phyloP scores from a whole-genome alignment of 2,329 filamentous ascomycete species.

The Arthrobotrys pseudoclavata region DNA sequence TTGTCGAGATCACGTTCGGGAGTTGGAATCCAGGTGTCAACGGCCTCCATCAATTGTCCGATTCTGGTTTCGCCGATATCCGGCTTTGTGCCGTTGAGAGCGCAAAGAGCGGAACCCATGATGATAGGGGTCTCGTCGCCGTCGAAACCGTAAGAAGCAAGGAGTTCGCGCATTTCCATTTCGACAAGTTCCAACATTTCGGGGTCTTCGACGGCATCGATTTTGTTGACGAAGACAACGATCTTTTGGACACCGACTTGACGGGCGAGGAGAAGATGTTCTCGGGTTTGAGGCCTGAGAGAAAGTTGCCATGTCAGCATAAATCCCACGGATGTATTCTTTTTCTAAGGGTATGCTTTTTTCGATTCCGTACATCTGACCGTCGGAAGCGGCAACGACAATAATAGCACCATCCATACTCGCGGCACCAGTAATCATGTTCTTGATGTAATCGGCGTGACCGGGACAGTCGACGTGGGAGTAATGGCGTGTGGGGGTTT shows the following conservation, averaged over 20 bases:
- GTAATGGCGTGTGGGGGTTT: constrained; percentile 94
- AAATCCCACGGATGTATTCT: not conserved
- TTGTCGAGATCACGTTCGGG: constrained; percentile 94
- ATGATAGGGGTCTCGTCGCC: constrained; percentile 97
- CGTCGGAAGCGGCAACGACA: constrained; percentile 96
- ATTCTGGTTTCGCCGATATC: constrained; percentile 92
- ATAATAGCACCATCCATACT: constrained; percentile 99
- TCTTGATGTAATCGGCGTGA: constrained; percentile 99
- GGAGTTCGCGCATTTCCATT: constrained; percentile 99
- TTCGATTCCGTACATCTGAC: constrained; percentile 80
- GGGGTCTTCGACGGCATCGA: constrained; percentile 95
- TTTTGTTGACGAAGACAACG: constrained; percentile 99
- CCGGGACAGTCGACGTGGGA: constrained; percentile 99
- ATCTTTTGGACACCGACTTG: constrained; percentile 99
- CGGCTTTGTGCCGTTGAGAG: constrained; percentile 84
- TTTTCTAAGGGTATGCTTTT: not conserved
- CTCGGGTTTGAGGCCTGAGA: constrained; percentile 87
- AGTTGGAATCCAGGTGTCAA: constrained; percentile 96
- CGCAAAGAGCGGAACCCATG: constrained; percentile 95
- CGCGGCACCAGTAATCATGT: constrained; percentile 99
- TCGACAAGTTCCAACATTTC: constrained; percentile 99
- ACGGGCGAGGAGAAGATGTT: constrained; percentile 96
- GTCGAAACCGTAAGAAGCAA: constrained; percentile 93
- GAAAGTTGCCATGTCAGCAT: constrained; percentile 27
- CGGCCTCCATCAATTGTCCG: constrained; percentile 88